These are phyloP conservation scores for Pyrenochaeta sp. DNA, from an alignment of 2,329 filamentous ascomycete species.

Conservation along the genomic window DNA sequence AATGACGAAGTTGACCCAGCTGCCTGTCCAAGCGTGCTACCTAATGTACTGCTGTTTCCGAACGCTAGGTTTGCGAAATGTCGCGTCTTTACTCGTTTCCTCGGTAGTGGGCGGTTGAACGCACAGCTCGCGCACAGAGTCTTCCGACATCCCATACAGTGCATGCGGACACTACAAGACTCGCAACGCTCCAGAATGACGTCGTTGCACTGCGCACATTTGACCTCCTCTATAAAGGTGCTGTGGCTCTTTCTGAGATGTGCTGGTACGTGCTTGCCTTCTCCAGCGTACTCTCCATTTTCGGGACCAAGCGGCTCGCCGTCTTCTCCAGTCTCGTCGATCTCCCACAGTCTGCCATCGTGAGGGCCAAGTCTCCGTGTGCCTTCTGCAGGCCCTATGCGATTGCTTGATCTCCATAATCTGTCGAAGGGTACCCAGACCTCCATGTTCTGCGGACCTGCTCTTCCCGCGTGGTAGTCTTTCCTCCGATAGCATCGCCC, in stretches of 20 bases:
- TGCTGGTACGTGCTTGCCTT: slow-evolving; percentile 63
- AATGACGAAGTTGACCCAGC: slow-evolving; percentile 38
- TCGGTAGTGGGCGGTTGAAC: slow-evolving; percentile 62
- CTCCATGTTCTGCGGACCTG: slow-evolving; percentile 63
- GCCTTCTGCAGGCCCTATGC: slow-evolving; percentile 58
- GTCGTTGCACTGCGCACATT: slow-evolving; percentile 64
- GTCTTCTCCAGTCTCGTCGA: slow-evolving; percentile 61
- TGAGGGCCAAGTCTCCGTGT: slow-evolving; percentile 43
- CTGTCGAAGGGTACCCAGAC: slow-evolving; percentile 71
- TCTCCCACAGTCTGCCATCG: slow-evolving; percentile 65
- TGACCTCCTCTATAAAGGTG: slow-evolving; percentile 62
- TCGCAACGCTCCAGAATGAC: slow-evolving; percentile 65
- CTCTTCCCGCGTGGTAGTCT: slow-evolving; percentile 65
- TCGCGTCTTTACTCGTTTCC: slow-evolving; percentile 49
- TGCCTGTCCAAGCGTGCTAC: slow-evolving; percentile 38
- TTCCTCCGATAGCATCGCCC: slow-evolving; percentile 64
- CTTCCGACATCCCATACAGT: slow-evolving; percentile 67
- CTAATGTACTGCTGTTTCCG: slow-evolving; percentile 38
- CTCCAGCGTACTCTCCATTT: slow-evolving; percentile 53
- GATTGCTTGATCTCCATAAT: slow-evolving; percentile 67
- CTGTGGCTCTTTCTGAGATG: slow-evolving; percentile 64
- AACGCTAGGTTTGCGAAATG: slow-evolving; percentile 50
- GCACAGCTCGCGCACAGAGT: slow-evolving; percentile 68
- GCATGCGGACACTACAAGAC: slow-evolving; percentile 69
- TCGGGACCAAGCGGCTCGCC: slow-evolving; percentile 64